Evolutionary conservation across 148 eudicot genomes (phyloP).

Genomic region (Cornus kousa): DNA sequence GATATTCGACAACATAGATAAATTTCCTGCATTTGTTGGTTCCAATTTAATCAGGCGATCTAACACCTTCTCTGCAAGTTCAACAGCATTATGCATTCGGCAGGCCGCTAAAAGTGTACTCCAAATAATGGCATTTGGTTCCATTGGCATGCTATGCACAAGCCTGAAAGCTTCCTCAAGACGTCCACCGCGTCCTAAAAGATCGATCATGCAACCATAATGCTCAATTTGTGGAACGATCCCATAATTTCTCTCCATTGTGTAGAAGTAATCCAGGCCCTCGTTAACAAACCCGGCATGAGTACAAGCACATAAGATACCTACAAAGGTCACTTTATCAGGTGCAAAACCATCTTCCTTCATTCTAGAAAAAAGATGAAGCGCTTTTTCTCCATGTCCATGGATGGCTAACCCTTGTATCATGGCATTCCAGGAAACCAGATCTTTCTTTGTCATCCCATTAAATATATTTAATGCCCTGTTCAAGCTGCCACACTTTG

Average conservation of each 20-base stretch:
- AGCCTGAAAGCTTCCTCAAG: constrained; percentile 67
- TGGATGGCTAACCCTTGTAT: constrained; percentile 86
- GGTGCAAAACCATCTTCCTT: constrained; percentile 61
- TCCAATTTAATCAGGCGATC: constrained; percentile 47
- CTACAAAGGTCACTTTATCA: constrained; percentile 74
- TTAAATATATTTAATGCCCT: constrained; percentile 54
- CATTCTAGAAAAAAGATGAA: constrained; percentile 60
- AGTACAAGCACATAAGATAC: constrained; percentile 85
- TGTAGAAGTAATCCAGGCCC: constrained; percentile 60
- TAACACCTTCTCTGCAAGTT: constrained; percentile 56
- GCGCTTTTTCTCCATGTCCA: constrained; percentile 73
- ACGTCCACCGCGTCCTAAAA: constrained; percentile 82
- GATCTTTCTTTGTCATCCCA: constrained; percentile 57
- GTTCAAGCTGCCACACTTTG: constrained; percentile 66
- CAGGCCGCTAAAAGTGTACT: constrained; percentile 81
- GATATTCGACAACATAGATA: constrained; percentile 71
- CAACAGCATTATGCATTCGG: constrained; percentile 63
- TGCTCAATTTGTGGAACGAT: constrained; percentile 69
- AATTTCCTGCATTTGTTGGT: constrained; percentile 54
- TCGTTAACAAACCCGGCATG: constrained; percentile 66
- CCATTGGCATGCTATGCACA: constrained; percentile 66
- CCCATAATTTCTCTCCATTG: constrained; percentile 68
- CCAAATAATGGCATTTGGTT: constrained; percentile 82
- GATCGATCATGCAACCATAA: constrained; percentile 86
- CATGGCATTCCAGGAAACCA: constrained; percentile 83